phyloP scores from a whole-genome alignment of 805 yeast species.

The Maudiozyma barnettii region DNA sequence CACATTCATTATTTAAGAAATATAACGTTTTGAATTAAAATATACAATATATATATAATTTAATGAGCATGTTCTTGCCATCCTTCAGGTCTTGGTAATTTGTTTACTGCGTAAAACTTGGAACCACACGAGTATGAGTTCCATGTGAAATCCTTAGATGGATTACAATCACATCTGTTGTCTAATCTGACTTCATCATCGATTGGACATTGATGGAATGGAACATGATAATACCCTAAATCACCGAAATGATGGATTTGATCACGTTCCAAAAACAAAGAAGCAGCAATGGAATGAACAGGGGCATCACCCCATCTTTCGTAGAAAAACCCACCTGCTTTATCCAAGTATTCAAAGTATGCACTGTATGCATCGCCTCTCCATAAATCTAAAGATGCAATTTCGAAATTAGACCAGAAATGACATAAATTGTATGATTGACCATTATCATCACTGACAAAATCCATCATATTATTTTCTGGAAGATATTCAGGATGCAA shows the following conservation, averaged over 20 bases:
- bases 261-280: constrained; percentile 61
- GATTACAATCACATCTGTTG: constrained; percentile 65
- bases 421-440: constrained; percentile 70
- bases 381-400: constrained; percentile 68
- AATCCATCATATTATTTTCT: constrained; percentile 55
- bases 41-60: not conserved
- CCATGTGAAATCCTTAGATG: constrained; percentile 66
- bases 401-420: constrained; percentile 87
- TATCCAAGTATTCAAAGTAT: constrained; percentile 67
- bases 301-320: constrained; percentile 97
- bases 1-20: constrained; percentile 36
- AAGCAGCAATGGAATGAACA: constrained; percentile 79
- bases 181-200: constrained; percentile 48
- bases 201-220: constrained; percentile 72
- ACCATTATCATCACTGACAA: constrained; percentile 65
- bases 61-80: constrained; percentile 40
- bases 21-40: constrained; percentile 16
- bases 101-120: constrained; percentile 48
- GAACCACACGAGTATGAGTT: constrained; percentile 62
- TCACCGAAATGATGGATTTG: constrained; percentile 75
- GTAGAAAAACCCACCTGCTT: constrained; percentile 85
- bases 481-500: constrained; percentile 52
- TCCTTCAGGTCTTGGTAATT: constrained; percentile 51
- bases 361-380: constrained; percentile 57
- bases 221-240: constrained; percentile 76